Evolutionary conservation across 129 eudicot species (phyloP).

Genomic region (Daucus carota): DH1_v3.0 NC_030382.2:41084001-41084500

Average conservation of each 20-base stretch:
- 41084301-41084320: conserved; percentile 87
- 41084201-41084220: background rate
- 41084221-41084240: background rate
- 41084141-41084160: conserved; percentile 83
- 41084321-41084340: conserved; percentile 44
- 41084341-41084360: background rate
- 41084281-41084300: conserved; percentile 72
- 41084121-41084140: conserved; percentile 92
- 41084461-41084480: conserved; percentile 71
- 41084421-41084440: conserved; percentile 82
- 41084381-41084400: background rate
- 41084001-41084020: background rate
- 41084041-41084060: conserved; percentile 49
- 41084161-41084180: background rate
- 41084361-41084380: background rate
- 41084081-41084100: conserved; percentile 68
- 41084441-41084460: conserved; percentile 80
- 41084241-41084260: conserved; percentile 72
- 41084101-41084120: conserved; percentile 93
- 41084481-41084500: conserved; percentile 87
- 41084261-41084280: conserved; percentile 77
- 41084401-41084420: conserved; percentile 38
- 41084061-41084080: conserved; percentile 86
- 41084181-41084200: background rate
- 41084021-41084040: too few species aligned